Evolutionary conservation across 2,329 filamentous ascomycete genomes (phyloP), one percentile per base, ranked within the genome.

Genomic region (Pyricularia sp.): DNA sequence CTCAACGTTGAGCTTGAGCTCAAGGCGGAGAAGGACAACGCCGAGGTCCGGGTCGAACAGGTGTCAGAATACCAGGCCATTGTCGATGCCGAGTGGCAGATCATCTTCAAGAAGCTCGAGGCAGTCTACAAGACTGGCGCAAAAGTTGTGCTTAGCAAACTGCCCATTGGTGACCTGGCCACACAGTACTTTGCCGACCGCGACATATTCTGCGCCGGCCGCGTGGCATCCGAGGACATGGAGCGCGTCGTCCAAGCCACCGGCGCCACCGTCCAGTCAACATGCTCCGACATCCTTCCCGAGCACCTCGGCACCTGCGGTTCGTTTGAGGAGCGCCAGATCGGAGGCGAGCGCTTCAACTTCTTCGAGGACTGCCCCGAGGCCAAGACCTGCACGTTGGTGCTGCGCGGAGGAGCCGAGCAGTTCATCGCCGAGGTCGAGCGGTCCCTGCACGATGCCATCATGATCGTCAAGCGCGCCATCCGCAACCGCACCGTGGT

Each of bases 351-450:
- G 82, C 91, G 95, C 67, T 98, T 94, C 88, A 99, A 99, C 84
- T 92, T 99, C 83, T 99, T 99, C 79, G 92, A 97, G 80, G 92
- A 94, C 76, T 99, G 95, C 84, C 92, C 94, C 33, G 90, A 90
- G 76, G 94, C 95, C 72, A 97, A 97, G 86, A 98, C 95, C 1
- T 99, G 95, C 85, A 99, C 95, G 11, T 85, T 99, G 25, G 89
- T 99, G 59, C 90, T 99, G 72, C 92, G 95, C 77, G 95, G 95
- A 76, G 95, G 95, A 73, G 95, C 95, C 50, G 95, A 99, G 84
- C 95, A 99, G 80, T 99, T 99, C 82, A 99, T 99, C 75, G 95
- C 95, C 70, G 95, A 99, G 80, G 95, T 97, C 1, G 95, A 99
- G 84, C 92, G 95, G 72, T 97, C 93, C 77, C 87, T 99, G 73